Evolutionary conservation across 2,329 filamentous ascomycete species (phyloP), one percentile per base, ranked within the genome.

Genomic region (Cyphellophora attinorum): DNA sequence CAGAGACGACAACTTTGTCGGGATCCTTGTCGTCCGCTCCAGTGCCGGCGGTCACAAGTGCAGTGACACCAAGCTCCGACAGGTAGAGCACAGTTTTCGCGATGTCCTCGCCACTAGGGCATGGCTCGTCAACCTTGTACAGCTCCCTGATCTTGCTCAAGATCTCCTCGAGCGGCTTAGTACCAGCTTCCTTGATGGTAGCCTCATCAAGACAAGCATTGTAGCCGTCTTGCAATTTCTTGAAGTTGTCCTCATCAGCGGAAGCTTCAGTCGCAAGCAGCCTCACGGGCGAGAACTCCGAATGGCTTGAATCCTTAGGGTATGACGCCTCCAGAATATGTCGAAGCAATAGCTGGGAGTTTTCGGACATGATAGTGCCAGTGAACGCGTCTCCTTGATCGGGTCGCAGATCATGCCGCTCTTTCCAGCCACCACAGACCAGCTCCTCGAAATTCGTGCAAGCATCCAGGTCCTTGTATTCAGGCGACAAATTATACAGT

Each of bases 391-490:
- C 67, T 19, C 71, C 67, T 42, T 77, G 72, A 49, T 83, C 79
- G 3, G 74, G 60, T 3, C 78, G 70, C 38, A 83, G 67, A 47
- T 81, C 77, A 56, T 82, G 72, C 6, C 62, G 65, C 14, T 73
- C 64, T 34, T 69, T 63, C 71, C 78, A 84, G 8, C 79, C 79
- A 36, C 75, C 77, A 47, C 79, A 83, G 13, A 76, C 75, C 37
- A 76, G 68, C 51, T 76, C 64, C 40, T 81, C 75, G 40, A 85
- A 85, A 49, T 82, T 58, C n/a, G 64, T 69, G 47, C 80, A 85
- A 2, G 80, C 72, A 50, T 84, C 76, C 25, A 84, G 60, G 2
- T 72, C 56, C 39, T 71, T 62, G 54, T 81, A 77, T 33, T 76
- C 61, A 5, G 75, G 70, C 11, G 74, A 71, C 11, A 81, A 57